Evolutionary conservation across 257 asterid species (phyloP), one percentile per base, ranked within the genome.

Genomic region (Primulina huaijiensis): DNA sequence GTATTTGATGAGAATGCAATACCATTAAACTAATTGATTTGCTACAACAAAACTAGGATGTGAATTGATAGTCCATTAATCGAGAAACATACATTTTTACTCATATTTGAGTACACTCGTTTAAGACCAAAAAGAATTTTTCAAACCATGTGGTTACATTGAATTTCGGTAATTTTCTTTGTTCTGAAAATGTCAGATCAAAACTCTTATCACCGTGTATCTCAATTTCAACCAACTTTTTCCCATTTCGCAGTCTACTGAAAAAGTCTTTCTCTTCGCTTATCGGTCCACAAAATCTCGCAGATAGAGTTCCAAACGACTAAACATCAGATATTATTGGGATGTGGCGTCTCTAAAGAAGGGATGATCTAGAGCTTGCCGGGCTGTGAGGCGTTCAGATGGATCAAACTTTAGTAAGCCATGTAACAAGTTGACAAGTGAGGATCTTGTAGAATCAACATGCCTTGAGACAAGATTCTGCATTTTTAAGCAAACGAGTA

Each of bases 401-500:
- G 93, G 91, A 65, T 89, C 96, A 62, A 79, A 87, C 86, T 85
- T 81, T 71, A 89, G 77, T 64, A 89, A 37, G 19, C 92, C 85
- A 20, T 84, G 75, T 75, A 89, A 70, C 86, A 89, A 77, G 83
- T 85, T 78, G 5, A 82, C 66, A 2, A 89, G 82, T 25, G 82
- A 71, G 19, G 80, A 78, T 69, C 79, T 75, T 0, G 90, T 75
- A 59, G 79, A 82, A 53, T 67, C 75, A 0, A 75, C 83, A 64
- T 79, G 83, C 67, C 77, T 77, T 8, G 87, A 82, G 23, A 89
- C 70, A 4, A 85, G 81, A 60, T 79, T 81, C 96, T 89, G 89
- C 85, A 77, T 16, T 65, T 21, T 40, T 23, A 19, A 55, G 37
- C 7, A 19, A 71, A 31, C 17, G 52, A 43, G 73, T 72, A 20